Evolutionary conservation across 2,329 filamentous ascomycete genomes (phyloP).

Genomic region (Kalmusia sp.): DNA sequence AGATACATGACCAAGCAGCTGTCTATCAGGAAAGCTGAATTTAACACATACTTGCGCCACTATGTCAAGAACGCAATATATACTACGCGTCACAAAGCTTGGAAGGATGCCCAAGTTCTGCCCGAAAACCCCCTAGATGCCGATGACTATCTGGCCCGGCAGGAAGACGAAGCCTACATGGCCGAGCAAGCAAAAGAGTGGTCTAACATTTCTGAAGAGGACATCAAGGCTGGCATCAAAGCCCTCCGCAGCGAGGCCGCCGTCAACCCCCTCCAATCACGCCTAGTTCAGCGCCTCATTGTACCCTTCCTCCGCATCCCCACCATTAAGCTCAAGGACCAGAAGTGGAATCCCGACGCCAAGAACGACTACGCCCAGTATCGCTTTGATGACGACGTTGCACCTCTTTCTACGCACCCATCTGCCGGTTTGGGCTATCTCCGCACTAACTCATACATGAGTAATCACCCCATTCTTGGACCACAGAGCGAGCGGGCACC

Average conservation of each 20-base stretch:
- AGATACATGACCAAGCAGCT: constrained; percentile 56
- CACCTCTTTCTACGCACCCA: constrained; percentile 66
- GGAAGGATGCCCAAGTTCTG: constrained; percentile 18
- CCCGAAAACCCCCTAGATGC: constrained; percentile 27
- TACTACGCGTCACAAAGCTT: constrained; percentile 29
- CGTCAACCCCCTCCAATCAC: constrained; percentile 53
- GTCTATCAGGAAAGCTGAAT: constrained; percentile 41
- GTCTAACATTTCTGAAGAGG: constrained; percentile 30
- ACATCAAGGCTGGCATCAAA: constrained; percentile 40
- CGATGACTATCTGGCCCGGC: constrained; percentile 7
- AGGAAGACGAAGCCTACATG: constrained; percentile 28
- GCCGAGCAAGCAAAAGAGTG: constrained; percentile 31
- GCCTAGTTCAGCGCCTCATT: constrained; percentile 59
- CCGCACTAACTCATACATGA: constrained; percentile 60
- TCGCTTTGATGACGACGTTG: constrained; percentile 43
- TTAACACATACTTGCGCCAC: constrained; percentile 36
- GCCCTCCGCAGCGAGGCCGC: constrained; percentile 57
- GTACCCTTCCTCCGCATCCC: constrained; percentile 65
- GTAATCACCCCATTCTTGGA: constrained; percentile 67
- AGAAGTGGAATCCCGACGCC: constrained; percentile 17
- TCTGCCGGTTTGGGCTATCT: constrained; percentile 70
- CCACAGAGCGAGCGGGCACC: constrained; percentile 62
- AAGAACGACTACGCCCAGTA: constrained; percentile 40
- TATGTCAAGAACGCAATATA: constrained; percentile 45
- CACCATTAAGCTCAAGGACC: constrained; percentile 42